Evolutionary conservation across 179 eudicot genomes (phyloP), one percentile per base, ranked within the genome.

Genomic region (Patellifolia procumbens): DNA sequence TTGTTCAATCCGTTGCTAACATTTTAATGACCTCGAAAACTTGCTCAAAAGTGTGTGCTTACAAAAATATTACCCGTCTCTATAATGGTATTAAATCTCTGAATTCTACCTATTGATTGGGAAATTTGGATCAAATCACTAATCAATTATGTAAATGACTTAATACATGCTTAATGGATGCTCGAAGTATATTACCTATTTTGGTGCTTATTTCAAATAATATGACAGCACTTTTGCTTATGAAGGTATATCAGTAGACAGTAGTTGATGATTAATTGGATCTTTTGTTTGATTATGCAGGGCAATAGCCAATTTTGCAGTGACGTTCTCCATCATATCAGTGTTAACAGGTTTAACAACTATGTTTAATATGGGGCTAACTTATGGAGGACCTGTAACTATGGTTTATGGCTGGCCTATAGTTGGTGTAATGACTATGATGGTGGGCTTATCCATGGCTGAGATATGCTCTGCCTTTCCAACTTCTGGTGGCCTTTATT

Each of bases 391-490:
- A 73, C 91, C 95, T 0, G 60, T 84, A 16, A 89, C 90, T 0
- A 89, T 91, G 89, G 79, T 91, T 19, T 89, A 83, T 42, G 96
- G 96, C 1, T 89, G 90, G 90, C 96, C 96, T 52, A 73, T 89
- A 26, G 87, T 88, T 10, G 91, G 96, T 8, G 26, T 75, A 3
- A 42, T 89, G 79, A 87, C 96, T 0, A 68, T 89, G 77, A 17
- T 84, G 0, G 90, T 91, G 59, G 96, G 91, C 70, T 77, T 91
- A 0, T 87, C 94, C 7, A 80, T 90, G 95, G 88, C 95, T 7
- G 95, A 89, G 80, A 90, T 91, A 31, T 89, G 92, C 81, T 91
- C 96, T 9, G 96, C 96, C 9, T 91, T 81, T 74, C 96, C 96
- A 15, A 87, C 90, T 8, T 79, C 96, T 49, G 92, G 77, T 78